Percentiles rank a stretch among this genome's conserved stretches.
Evolutionary conservation across 208 protist species (phyloP).

Genomic region (Trypanosoma conorhini): DNA sequence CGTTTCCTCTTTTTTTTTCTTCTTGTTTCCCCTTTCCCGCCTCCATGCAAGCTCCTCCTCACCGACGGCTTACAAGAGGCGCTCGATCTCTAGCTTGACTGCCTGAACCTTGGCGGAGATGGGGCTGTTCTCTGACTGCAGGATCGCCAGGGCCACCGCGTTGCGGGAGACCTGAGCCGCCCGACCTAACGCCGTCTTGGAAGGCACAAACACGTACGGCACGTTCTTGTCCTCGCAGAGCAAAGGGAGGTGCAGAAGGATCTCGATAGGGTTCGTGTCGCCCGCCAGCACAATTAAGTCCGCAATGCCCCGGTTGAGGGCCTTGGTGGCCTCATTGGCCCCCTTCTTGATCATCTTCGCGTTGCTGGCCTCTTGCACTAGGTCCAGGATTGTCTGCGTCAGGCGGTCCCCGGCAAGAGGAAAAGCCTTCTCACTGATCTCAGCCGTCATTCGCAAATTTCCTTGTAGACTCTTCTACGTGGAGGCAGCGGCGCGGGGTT

Average conservation of each 20-base stretch:
- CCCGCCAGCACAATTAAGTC: conserved; percentile 99
- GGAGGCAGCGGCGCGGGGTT: background rate
- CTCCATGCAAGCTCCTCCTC: background rate
- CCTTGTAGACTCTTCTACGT: background rate
- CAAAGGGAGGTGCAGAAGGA: conserved; percentile 99
- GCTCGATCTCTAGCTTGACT: conserved; percentile 98
- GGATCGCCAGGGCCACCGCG: conserved; percentile 97
- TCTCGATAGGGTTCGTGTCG: conserved; percentile 99
- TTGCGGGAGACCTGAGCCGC: conserved; percentile 98
- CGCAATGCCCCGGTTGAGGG: conserved; percentile 98
- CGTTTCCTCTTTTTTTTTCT: conserved; percentile 13
- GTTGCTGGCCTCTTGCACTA: conserved; percentile 98
- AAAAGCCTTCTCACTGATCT: conserved; percentile 98
- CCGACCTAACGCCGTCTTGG: conserved; percentile 97
- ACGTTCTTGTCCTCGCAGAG: conserved; percentile 99
- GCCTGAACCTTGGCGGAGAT: conserved; percentile 96
- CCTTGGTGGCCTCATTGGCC: conserved; percentile 99
- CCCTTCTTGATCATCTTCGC: conserved; percentile 99
- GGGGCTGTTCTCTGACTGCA: conserved; percentile 96
- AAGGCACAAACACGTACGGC: conserved; percentile 99
- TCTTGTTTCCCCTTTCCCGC: conserved; percentile 11
- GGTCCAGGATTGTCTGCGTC: conserved; percentile 96
- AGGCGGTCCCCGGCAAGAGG: conserved; percentile 97
- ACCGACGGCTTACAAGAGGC: conserved; percentile 88
- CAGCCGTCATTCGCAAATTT: conserved; percentile 67